These are phyloP conservation scores for Penicillium ucsense DNA, from an alignment of 495 filamentous ascomycete genomes.

Conservation along the genomic window DNA sequence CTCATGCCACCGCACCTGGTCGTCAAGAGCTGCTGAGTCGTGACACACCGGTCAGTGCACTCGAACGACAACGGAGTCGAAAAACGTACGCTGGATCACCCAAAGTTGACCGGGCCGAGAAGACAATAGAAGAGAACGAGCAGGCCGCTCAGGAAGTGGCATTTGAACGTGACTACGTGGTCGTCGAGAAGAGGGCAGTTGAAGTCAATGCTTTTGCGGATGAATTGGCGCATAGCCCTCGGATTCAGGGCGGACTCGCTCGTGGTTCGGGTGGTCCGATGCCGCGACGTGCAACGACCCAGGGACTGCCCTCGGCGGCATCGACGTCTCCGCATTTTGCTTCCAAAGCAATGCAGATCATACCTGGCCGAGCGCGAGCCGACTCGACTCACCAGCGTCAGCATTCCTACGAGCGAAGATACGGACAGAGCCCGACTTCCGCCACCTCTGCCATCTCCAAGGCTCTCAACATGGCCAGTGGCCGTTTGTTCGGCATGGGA, in stretches of 20 bases:
- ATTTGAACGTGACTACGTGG: slow-evolving; percentile 86
- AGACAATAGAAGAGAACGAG: slow-evolving; percentile 52
- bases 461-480: slow-evolving; percentile 86
- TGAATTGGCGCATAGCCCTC: slow-evolving; percentile 73
- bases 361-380: slow-evolving; percentile 48
- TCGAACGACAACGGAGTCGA: slow-evolving; percentile 43
- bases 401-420: slow-evolving; percentile 70
- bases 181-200: slow-evolving; percentile 89
- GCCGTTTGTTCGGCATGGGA: slow-evolving; percentile 68
- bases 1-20: slow-evolving; percentile 51
- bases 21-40: slow-evolving; percentile 42
- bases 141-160: slow-evolving; percentile 77
- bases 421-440: slow-evolving; percentile 66
- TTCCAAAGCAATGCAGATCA: slow-evolving; percentile 59
- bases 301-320: slow-evolving; percentile 41
- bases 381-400: slow-evolving; percentile 55
- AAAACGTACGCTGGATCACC: slow-evolving; percentile 38
- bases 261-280: slow-evolving; percentile 38
- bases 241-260: slow-evolving; percentile 35
- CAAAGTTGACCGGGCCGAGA: slow-evolving; percentile 30
- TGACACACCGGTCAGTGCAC: slow-evolving; percentile 20
- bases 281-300: slow-evolving; percentile 60
- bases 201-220: slow-evolving; percentile 97
- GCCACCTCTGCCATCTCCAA: slow-evolving; percentile 87
- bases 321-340: slow-evolving; percentile 27